Percentiles rank a stretch among this genome's conserved stretches.
phyloP scores from a whole-genome alignment of 805 yeast genomes.

The Candida pseudofarinosa region DNA sequence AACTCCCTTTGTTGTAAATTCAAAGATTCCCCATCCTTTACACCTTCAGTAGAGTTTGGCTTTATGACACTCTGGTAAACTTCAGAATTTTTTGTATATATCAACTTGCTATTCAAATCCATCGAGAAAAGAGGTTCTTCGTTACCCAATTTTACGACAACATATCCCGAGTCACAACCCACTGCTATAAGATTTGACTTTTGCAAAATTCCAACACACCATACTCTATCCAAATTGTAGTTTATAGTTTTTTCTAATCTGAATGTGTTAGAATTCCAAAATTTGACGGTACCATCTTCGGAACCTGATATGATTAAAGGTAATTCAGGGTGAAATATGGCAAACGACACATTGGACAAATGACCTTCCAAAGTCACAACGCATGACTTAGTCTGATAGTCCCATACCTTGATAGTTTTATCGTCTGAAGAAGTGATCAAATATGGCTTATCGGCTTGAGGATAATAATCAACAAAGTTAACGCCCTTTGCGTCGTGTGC shows the following conservation, averaged over 20 bases:
- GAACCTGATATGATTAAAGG: conserved; percentile 94
- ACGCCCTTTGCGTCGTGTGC: conserved; percentile 95
- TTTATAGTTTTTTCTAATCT: conserved; percentile 88
- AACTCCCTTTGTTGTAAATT: conserved; percentile 81
- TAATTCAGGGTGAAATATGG: conserved; percentile 95
- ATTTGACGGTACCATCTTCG: conserved; percentile 89
- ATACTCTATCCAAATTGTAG: conserved; percentile 90
- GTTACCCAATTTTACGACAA: conserved; percentile 84
- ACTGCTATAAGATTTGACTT: conserved; percentile 75
- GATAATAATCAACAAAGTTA: conserved; percentile 94
- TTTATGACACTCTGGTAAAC: conserved; percentile 80
- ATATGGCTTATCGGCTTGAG: conserved; percentile 96
- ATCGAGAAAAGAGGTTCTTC: conserved; percentile 92
- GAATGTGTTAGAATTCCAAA: conserved; percentile 95
- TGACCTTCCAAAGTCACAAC: conserved; percentile 95
- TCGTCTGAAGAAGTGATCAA: conserved; percentile 90
- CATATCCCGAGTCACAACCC: conserved; percentile 93
- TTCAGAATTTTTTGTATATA: conserved; percentile 89
- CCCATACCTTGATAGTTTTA: conserved; percentile 86
- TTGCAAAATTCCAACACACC: conserved; percentile 84
- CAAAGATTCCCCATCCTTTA: conserved; percentile 77
- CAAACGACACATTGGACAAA: conserved; percentile 90
- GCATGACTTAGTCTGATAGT: conserved; percentile 93
- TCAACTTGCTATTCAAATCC: conserved; percentile 89
- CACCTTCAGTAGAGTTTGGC: conserved; percentile 53